Conservation (phyloP, 129 eudicot genomes). For the Rutidosis leptorrhynchoides region DNA sequence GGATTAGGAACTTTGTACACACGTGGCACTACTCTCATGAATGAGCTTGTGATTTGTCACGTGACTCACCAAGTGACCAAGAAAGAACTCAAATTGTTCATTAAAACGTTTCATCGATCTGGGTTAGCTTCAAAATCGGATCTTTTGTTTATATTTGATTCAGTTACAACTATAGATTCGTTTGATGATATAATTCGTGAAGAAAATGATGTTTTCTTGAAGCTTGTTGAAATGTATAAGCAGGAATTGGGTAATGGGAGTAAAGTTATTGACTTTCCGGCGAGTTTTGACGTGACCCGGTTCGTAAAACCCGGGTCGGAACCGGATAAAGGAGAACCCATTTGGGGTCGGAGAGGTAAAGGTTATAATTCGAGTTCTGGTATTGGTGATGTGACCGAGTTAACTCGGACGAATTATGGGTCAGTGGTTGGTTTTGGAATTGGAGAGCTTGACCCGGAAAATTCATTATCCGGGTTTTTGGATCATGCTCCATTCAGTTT, state of each 20-base stretch:
- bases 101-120: slow-evolving; percentile 46
- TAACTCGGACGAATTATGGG: slow-evolving; percentile 66
- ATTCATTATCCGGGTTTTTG: slow-evolving; percentile 66
- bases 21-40: slow-evolving; percentile 70
- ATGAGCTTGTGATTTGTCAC: slow-evolving; percentile 61
- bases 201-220: slow-evolving; percentile 56
- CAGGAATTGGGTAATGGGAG: slow-evolving; percentile 25
- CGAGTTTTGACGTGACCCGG: slow-evolving; percentile 50
- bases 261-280: slow-evolving; percentile 16
- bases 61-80: slow-evolving; percentile 34
- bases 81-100: slow-evolving; percentile 45
- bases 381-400: slow-evolving; percentile 32
- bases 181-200: slow-evolving; percentile 35
- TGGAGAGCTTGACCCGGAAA: slow-evolving; percentile 85
- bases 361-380: slow-evolving; percentile 32
- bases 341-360: slow-evolving; percentile 61
- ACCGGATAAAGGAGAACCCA: slow-evolving; percentile 50
- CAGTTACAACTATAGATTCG: slow-evolving; percentile 24
- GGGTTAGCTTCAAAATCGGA: slow-evolving; percentile 54
- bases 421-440: slow-evolving; percentile 76
- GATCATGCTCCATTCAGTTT: slow-evolving; percentile 60
- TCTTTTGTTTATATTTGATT: slow-evolving; percentile 50
- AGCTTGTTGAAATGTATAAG: slow-evolving; percentile 31
- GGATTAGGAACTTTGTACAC: slow-evolving; percentile 65
- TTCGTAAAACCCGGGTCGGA: slow-evolving; percentile 41